Base-by-base conservation (phyloP, 495 filamentous ascomycete genomes). In the Aspergillus campestris region DNA sequence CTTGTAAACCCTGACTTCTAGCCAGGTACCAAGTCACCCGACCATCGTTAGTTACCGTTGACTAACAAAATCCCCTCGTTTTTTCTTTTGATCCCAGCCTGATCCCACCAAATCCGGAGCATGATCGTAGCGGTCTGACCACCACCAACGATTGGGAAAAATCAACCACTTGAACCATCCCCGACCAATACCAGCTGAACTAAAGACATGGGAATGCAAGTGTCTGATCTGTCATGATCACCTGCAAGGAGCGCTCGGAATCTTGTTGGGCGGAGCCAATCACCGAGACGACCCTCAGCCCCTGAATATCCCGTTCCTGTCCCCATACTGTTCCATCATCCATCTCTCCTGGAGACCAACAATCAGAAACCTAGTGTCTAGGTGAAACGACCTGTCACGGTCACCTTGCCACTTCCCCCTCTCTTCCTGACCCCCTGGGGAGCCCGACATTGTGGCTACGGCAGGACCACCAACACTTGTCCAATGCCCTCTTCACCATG, bases 361-460 rank as follows among this genome's bases (percentile, higher is more conserved):
- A 24, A 24, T 24, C 18, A 24, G 12, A 40, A 40, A 45, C 41
- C 37, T 40, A 47, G 11, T 35, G 34, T 43, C 35, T 31, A 30
- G 48, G 38, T 51, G 53, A 56, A 56, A 56, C 53, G 50, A 57
- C 44, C 50, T 57, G 50, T 53, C 53, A 53, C 37, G 44, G 31
- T 45, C 13, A 29, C 37, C 32, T 55, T 41, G 43, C 37, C 38
- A n/a, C 38, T 1, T 11, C 38, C 24, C 15, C 36, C 6, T 3
- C 36, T 6, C 13, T 14, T 6, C 36, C 7, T 38, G 2, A 8
- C 24, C 36, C 36, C 36, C 36, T 38, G 36, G 13, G 14, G 44
- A 50, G 47, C 51, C 55, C 55, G 55, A 35, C 55, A 55, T 49
- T 58, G 51, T 58, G 55, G 55, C 55, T 58, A 47, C 33, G 49